Conservation (phyloP, 352 stramenopile genomes). For the Phytophthora uliginosa region DNA sequence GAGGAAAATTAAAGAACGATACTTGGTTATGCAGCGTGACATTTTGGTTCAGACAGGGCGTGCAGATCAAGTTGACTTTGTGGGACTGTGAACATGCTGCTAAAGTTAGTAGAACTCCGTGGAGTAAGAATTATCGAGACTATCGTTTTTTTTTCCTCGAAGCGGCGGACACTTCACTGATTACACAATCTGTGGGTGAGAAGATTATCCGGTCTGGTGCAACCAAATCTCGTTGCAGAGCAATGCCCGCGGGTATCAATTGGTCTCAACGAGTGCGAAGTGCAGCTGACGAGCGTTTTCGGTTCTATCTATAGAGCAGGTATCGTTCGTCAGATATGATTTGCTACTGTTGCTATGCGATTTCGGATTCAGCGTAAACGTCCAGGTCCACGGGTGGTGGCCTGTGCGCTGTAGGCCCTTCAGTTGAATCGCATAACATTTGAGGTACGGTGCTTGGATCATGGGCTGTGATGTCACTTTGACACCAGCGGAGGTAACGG, state of each 20-base stretch:
- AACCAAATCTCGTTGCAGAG: no score
- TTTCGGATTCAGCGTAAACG: not conserved
- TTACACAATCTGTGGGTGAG: not conserved
- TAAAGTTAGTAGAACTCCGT: not conserved
- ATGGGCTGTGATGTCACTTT: conserved; percentile 1
- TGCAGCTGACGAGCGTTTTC: not conserved
- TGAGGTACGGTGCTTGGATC: not conserved
- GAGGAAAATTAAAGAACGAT: conserved; percentile 18
- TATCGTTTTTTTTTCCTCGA: not conserved
- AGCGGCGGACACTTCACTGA: not conserved
- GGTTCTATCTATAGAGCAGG: not conserved
- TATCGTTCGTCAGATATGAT: not conserved
- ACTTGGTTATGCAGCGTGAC: conserved; percentile 24
- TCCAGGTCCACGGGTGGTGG: not conserved
- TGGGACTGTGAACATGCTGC: conserved; percentile 2
- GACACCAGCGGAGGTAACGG: conserved; percentile 6
- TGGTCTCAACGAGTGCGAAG: no score
- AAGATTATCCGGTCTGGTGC: not conserved
- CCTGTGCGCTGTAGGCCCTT: not conserved
- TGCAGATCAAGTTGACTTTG: conserved; percentile 15
- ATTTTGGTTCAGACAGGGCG: conserved; percentile 16
- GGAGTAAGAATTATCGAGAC: not conserved
- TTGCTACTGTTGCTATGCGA: not conserved
- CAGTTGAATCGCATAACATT: not conserved
- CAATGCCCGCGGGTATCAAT: not conserved